Percentiles rank a stretch among this genome's conserved stretches.
Conservation (phyloP, 164 flowering plant species). For the Nymphaea colorata region DNA sequence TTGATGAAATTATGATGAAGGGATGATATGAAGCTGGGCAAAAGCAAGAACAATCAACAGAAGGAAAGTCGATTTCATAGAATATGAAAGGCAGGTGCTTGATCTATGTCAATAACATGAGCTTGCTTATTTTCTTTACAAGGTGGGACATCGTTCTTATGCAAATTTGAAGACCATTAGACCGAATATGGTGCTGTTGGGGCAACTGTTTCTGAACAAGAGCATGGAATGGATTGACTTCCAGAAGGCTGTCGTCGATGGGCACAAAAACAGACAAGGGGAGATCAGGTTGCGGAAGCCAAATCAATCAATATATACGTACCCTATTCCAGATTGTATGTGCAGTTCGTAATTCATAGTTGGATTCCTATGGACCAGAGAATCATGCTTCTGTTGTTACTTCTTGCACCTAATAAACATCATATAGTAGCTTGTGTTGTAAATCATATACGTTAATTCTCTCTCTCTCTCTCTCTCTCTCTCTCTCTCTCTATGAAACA, state of each 20-base stretch:
- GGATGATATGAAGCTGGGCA: too few species aligned
- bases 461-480: too few species aligned
- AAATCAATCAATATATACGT: conserved; percentile 80
- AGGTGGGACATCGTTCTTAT: conserved; percentile 82
- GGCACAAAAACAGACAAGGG: conserved; percentile 78
- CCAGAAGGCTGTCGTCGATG: conserved; percentile 52
- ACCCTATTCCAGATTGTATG: conserved; percentile 97
- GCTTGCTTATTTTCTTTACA: conserved; percentile 14
- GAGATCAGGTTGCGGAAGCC: conserved; percentile 55
- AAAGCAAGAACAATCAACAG: too few species aligned
- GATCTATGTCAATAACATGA: background rate
- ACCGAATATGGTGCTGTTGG: conserved; percentile 89
- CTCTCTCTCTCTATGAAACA: too few species aligned
- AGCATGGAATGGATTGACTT: conserved; percentile 78
- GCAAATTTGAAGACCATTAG: conserved; percentile 75
- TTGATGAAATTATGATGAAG: too few species aligned
- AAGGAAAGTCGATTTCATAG: background rate
- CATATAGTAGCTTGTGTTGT: background rate
- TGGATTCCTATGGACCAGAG: background rate
- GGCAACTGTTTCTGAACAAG: conserved; percentile 80
- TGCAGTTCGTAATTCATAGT: conserved; percentile 17
- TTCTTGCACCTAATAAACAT: background rate
- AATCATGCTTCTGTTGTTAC: background rate
- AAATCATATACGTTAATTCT: background rate
- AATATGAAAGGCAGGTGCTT: background rate